These are phyloP conservation scores for Eimeria praecox DNA, from an alignment of 169 alveolate species.

Conservation along the genomic window DNA sequence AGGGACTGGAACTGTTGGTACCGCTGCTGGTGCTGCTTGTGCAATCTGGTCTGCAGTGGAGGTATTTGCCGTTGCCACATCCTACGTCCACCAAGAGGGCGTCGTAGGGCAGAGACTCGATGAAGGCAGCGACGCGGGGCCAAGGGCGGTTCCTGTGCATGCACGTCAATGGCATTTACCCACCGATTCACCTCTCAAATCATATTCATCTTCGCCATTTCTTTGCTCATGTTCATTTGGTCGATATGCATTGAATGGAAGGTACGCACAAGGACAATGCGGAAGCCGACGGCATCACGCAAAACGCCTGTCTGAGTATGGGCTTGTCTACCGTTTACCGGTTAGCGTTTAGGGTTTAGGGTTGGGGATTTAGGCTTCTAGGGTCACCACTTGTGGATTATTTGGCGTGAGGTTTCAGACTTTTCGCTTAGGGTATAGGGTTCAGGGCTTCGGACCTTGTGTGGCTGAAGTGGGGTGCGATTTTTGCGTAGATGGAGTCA, in stretches of 20 bases:
- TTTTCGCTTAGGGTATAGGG: not conserved
- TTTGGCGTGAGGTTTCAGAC: not conserved
- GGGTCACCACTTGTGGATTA: not conserved
- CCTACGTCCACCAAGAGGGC: slow-evolving; percentile 97
- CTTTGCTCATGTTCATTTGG: not conserved
- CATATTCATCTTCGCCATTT: too few relatives aligned
- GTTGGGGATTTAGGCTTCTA: not conserved
- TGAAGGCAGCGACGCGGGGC: slow-evolving; percentile 95
- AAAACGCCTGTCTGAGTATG: not conserved
- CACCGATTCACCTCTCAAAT: not conserved
- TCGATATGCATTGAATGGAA: not conserved
- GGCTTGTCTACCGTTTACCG: not conserved
- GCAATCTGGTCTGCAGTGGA: slow-evolving; percentile 86
- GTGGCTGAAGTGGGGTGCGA: slow-evolving; percentile 57
- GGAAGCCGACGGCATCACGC: not conserved
- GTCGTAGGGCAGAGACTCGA: slow-evolving; percentile 91
- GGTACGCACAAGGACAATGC: not conserved
- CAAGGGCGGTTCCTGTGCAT: slow-evolving; percentile 97
- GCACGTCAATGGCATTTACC: not conserved
- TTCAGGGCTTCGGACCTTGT: slow-evolving; percentile 21
- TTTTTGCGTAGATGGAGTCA: slow-evolving; percentile 43
- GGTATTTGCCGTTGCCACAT: slow-evolving; percentile 99
- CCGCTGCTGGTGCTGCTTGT: slow-evolving; percentile 72
- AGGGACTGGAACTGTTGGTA: slow-evolving; percentile 78
- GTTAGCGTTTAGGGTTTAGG: not conserved